Conservation (phyloP, 2,329 filamentous ascomycete species). For the Xylariaceae sp. region DNA sequence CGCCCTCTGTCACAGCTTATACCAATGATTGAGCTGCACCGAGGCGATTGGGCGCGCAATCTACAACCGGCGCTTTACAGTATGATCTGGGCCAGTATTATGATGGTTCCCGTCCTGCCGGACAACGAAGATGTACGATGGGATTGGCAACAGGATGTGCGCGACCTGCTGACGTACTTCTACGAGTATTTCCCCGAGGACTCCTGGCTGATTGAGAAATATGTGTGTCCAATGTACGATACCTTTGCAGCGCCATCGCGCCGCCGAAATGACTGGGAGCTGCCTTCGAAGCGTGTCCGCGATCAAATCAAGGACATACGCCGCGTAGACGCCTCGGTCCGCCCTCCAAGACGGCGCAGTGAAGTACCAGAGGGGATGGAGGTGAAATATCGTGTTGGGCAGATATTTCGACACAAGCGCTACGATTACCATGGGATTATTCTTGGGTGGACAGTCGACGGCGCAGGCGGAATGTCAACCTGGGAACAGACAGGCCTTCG, state of each 20-base stretch:
- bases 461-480: constrained; percentile 61
- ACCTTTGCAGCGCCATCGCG: constrained; percentile 31
- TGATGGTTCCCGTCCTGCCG: constrained; percentile 44
- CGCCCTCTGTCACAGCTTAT: constrained; percentile 33
- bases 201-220: constrained; percentile 63
- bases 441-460: constrained; percentile 75
- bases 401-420: constrained; percentile 77
- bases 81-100: constrained; percentile 65
- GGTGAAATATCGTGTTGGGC: constrained; percentile 69
- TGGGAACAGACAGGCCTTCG: constrained; percentile 40
- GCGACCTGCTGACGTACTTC: constrained; percentile 61
- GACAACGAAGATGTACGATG: constrained; percentile 34
- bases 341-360: constrained; percentile 33
- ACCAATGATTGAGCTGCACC: constrained; percentile 31
- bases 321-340: constrained; percentile 35
- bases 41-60: constrained; percentile 53
- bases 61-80: constrained; percentile 62
- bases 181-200: constrained; percentile 67
- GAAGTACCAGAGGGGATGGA: constrained; percentile 19
- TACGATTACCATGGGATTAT: constrained; percentile 79
- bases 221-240: constrained; percentile 60
- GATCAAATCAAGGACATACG: constrained; percentile 36
- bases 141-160: constrained; percentile 58
- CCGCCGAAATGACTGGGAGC: constrained; percentile 28
- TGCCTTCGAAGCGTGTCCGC: constrained; percentile 30